Conservation (phyloP, 1,284 basidiomycete species). For the Ganoderma leucocontextum region DNA sequence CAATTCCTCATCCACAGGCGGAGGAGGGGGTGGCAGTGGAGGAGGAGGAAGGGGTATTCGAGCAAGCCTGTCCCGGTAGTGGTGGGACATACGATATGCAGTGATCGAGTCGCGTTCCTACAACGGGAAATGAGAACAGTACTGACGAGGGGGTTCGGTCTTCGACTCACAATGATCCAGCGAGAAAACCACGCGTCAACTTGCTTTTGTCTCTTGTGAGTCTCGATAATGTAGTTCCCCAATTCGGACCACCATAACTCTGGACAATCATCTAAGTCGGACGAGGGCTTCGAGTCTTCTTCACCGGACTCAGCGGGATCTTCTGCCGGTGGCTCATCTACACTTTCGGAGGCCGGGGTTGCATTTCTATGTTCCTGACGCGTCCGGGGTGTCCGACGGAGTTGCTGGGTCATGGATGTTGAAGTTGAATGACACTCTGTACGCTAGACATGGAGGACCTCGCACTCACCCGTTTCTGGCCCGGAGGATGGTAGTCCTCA, state of each 20-base stretch:
- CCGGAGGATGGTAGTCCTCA: conserved; percentile 62
- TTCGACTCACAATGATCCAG: conserved; percentile 60
- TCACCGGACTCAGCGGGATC: conserved; percentile 51
- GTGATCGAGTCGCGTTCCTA: conserved; percentile 74
- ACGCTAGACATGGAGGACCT: neutral
- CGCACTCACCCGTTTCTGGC: conserved; percentile 60
- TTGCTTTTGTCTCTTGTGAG: conserved; percentile 73
- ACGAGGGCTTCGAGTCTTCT: conserved; percentile 61
- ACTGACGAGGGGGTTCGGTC: neutral
- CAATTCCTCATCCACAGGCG: conserved; percentile 50
- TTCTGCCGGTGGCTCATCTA: conserved; percentile 45
- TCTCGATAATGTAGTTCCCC: conserved; percentile 71
- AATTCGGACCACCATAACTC: conserved; percentile 78
- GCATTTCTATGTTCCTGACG: conserved; percentile 48
- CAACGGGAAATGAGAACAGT: conserved; percentile 21
- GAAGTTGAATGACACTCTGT: conserved; percentile 15
- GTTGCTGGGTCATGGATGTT: conserved; percentile 39
- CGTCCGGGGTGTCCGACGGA: conserved; percentile 52
- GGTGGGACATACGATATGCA: conserved; percentile 66
- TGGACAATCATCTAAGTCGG: conserved; percentile 80
- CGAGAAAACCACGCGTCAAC: conserved; percentile 76
- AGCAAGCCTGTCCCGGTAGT: conserved; percentile 70
- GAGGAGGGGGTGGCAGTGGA: conserved; percentile 48
- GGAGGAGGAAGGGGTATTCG: conserved; percentile 66
- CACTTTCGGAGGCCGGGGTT: conserved; percentile 45